Conservation (phyloP, 2,329 filamentous ascomycete genomes). For the Fusarium longipes region DNA sequence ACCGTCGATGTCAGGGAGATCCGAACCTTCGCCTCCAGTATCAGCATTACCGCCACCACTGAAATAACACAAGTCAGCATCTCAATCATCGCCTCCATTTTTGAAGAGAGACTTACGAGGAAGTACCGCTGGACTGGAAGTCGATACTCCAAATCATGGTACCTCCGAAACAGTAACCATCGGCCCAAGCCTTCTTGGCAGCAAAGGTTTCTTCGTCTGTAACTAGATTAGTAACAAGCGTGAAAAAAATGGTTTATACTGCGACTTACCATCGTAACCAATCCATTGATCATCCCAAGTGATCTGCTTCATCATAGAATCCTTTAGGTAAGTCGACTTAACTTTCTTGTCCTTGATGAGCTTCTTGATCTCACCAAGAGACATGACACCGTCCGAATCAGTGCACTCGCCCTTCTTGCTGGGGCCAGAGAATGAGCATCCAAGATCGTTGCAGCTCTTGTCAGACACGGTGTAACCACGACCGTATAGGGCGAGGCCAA, state of each 20-base stretch:
- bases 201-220: constrained; percentile 41
- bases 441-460: constrained; percentile 42
- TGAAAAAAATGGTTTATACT: accelerated
- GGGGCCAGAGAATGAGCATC: constrained; percentile 41
- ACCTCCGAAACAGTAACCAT: constrained; percentile 29
- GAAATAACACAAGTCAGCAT: too few relatives aligned
- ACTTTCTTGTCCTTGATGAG: constrained; percentile 42
- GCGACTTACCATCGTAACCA: constrained; percentile 37
- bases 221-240: accelerated
- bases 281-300: constrained; percentile 44
- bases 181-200: constrained; percentile 24
- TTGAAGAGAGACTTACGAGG: too few relatives aligned
- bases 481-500: constrained; percentile 62
- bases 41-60: too few relatives aligned
- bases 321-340: constrained; percentile 27
- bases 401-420: constrained; percentile 48
- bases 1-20: too few relatives aligned
- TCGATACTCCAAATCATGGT: constrained; percentile 38
- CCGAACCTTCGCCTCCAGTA: too few relatives aligned
- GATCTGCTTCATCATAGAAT: constrained; percentile 28
- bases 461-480: constrained; percentile 55
- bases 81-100: too few relatives aligned
- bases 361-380: constrained; percentile 47
- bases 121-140: too few relatives aligned
- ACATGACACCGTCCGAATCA: constrained; percentile 47